phyloP scores from a whole-genome alignment of 1,284 basidiomycete species.

The Peniophora sp. region DNA sequence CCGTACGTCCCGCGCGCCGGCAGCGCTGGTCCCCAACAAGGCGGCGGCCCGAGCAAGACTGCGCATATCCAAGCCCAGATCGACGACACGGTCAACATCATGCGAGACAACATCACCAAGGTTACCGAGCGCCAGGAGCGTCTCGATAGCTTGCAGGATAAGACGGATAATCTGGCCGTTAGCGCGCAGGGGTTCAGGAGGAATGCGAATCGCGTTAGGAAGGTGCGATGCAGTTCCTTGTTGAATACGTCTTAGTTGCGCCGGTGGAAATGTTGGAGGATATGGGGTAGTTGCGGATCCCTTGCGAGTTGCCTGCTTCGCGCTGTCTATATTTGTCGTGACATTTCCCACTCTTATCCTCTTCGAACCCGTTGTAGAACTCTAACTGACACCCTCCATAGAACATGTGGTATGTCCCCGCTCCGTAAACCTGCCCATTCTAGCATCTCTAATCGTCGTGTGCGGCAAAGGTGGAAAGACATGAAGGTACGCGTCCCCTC shows the following conservation, averaged over 20 bases:
- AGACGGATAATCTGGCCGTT: constrained; percentile 93
- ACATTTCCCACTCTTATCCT: too few relatives aligned
- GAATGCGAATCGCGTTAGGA: constrained; percentile 95
- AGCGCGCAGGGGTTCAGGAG: constrained; percentile 99
- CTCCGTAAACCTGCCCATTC: constrained; percentile 7
- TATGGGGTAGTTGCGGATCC: neutral
- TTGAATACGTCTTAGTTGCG: neutral
- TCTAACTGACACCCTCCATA: constrained; percentile 17
- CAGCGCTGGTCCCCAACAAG: constrained; percentile 36
- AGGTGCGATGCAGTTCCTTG: constrained; percentile 55
- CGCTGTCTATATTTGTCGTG: too few relatives aligned
- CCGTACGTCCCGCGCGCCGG: constrained; percentile 87
- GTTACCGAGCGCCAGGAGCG: constrained; percentile 94
- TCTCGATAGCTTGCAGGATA: constrained; percentile 92
- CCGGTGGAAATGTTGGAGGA: neutral
- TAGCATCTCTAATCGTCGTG: constrained; percentile 2
- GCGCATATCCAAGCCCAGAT: constrained; percentile 92
- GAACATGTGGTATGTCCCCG: constrained; percentile 75
- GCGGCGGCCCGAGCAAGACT: constrained; percentile 70
- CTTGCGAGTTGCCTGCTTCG: neutral
- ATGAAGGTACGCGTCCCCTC: constrained; percentile 65
- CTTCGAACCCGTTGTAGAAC: neutral
- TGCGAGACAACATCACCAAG: constrained; percentile 96
- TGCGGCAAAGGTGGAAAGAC: constrained; percentile 80
- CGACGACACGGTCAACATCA: constrained; percentile 91